These are phyloP conservation scores for Crassisporium funariophilum DNA, from an alignment of 768 basidiomycete species.

Conservation along the genomic window DNA sequence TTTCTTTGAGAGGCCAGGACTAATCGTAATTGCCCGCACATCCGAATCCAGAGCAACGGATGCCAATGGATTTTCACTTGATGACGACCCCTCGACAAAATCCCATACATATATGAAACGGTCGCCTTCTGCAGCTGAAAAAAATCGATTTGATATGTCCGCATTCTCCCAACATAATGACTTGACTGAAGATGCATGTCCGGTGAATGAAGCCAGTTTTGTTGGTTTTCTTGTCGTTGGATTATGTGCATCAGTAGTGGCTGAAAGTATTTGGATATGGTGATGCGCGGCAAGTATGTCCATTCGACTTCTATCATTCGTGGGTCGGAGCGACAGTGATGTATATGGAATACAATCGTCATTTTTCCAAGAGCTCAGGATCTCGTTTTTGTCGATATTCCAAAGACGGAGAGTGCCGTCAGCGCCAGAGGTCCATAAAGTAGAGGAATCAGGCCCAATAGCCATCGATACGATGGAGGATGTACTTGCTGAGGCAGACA, in stretches of 20 bases:
- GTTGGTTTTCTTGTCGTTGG: constrained; percentile 43
- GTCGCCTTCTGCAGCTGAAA: constrained; percentile 64
- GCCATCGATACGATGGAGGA: constrained; percentile 54
- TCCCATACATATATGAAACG: constrained; percentile 67
- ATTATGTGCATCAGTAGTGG: constrained; percentile 20
- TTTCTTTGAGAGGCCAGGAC: constrained; percentile 35
- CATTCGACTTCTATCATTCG: constrained; percentile 35
- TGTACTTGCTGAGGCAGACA: constrained; percentile 57
- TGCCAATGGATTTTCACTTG: constrained; percentile 56
- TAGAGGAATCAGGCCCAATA: constrained; percentile 30
- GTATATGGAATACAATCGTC: constrained; percentile 63
- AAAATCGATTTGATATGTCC: constrained; percentile 46
- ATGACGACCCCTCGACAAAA: constrained; percentile 35
- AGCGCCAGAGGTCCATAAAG: constrained; percentile 58
- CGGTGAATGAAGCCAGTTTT: constrained; percentile 56
- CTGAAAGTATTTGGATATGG: constrained; percentile 54
- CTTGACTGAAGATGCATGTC: constrained; percentile 62
- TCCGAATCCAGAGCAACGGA: constrained; percentile 67
- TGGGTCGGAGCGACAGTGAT: constrained; percentile 47
- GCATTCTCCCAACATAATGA: constrained; percentile 48
- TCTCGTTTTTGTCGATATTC: constrained; percentile 52
- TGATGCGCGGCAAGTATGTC: constrained; percentile 64
- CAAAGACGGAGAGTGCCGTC: constrained; percentile 61
- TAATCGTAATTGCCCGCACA: constrained; percentile 47
- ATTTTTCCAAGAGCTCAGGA: constrained; percentile 54